These are phyloP conservation scores for Leccinum holopus DNA, from an alignment of 1,284 basidiomycete species.

Conservation along the genomic window DNA sequence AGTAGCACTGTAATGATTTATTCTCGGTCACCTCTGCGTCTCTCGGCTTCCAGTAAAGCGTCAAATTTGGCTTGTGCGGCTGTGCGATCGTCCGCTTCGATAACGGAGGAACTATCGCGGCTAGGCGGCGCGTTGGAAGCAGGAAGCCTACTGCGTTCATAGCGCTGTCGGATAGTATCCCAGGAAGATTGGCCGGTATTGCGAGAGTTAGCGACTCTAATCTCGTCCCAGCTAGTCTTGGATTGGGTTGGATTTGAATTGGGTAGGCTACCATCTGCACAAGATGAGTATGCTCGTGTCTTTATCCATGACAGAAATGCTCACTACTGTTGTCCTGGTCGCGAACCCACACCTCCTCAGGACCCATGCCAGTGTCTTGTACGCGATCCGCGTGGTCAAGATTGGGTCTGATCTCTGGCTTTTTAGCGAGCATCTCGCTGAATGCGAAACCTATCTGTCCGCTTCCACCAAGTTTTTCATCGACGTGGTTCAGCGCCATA, in stretches of 20 bases:
- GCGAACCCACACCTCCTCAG: constrained; percentile 29
- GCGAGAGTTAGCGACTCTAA: constrained; percentile 54
- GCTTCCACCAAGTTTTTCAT: constrained; percentile 33
- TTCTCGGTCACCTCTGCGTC: constrained; percentile 34
- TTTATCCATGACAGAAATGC: neutral
- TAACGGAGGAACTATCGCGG: constrained; percentile 7
- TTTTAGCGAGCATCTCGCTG: constrained; percentile 20
- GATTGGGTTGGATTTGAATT: constrained; percentile 18
- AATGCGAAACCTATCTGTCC: constrained; percentile 28
- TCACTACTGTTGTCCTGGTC: constrained; percentile 14
- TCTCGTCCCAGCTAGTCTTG: constrained; percentile 59
- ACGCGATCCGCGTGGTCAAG: constrained; percentile 8
- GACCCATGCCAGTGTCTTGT: constrained; percentile 9
- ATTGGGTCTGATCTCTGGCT: constrained; percentile 12
- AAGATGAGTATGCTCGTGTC: neutral
- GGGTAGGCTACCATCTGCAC: constrained; percentile 11
- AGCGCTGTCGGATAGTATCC: constrained; percentile 62
- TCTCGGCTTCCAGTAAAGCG: constrained; percentile 56
- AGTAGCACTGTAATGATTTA: constrained; percentile 2
- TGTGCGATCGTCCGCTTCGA: constrained; percentile 37
- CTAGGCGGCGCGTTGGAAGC: constrained; percentile 21
- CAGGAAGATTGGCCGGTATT: constrained; percentile 53
- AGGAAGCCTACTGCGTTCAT: constrained; percentile 43
- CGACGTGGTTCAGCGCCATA: constrained; percentile 40
- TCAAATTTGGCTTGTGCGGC: constrained; percentile 57